Evolutionary conservation across 495 filamentous ascomycete genomes (phyloP).

Genomic region (Echria macrotheca): DNA sequence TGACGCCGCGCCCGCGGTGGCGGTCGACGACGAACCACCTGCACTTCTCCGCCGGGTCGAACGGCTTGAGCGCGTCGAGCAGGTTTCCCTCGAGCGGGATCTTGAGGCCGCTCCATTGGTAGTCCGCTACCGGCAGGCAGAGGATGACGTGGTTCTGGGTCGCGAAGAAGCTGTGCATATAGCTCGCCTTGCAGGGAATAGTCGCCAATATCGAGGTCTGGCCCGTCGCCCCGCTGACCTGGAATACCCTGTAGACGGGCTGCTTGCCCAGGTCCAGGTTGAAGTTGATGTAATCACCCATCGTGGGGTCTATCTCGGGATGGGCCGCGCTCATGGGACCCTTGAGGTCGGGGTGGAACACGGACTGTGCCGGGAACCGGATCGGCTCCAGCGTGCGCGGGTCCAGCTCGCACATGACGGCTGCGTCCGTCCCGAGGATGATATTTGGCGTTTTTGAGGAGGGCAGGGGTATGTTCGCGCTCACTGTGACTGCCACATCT

Average conservation of each 20-base stretch:
- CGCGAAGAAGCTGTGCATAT: conserved; percentile 70
- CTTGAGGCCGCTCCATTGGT: conserved; percentile 41
- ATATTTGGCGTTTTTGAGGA: not conserved
- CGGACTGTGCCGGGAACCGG: conserved; percentile 48
- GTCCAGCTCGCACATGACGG: conserved; percentile 53
- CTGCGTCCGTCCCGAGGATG: conserved; percentile 46
- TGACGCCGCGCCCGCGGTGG: conserved; percentile 43
- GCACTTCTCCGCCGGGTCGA: conserved; percentile 44
- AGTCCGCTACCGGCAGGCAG: conserved; percentile 53
- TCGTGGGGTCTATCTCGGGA: conserved; percentile 61
- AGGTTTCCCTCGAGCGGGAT: conserved; percentile 55
- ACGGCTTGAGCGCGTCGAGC: conserved; percentile 49
- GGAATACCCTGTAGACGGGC: conserved; percentile 59
- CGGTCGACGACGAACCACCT: conserved; percentile 69
- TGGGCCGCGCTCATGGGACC: conserved; percentile 62
- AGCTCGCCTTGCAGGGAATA: conserved; percentile 49
- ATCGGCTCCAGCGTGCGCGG: conserved; percentile 67
- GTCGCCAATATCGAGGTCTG: conserved; percentile 66
- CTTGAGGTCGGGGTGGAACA: conserved; percentile 59
- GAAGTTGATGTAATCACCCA: conserved; percentile 74
- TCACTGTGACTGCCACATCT: conserved; percentile 54
- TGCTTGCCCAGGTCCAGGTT: conserved; percentile 51
- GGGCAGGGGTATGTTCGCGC: conserved; percentile 28
- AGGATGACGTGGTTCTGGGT: conserved; percentile 61
- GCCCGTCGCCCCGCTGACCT: conserved; percentile 52